These are phyloP conservation scores for Ustilago hordei DNA, from an alignment of 1,284 basidiomycete species.

Conservation along the genomic window DNA sequence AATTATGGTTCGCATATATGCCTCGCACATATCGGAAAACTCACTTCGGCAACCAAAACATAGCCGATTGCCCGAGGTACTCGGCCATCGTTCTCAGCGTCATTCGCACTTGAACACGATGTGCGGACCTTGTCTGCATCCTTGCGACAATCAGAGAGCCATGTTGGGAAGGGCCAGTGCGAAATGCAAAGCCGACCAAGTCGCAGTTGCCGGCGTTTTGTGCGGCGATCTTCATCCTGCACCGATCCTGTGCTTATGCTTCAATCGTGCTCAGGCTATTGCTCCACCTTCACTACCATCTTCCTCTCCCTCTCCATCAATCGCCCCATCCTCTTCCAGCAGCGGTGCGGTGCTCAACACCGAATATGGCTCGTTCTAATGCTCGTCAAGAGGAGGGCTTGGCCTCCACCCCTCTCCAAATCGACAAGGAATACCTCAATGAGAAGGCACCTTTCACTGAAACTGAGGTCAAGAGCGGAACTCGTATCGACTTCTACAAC, in stretches of 20 bases:
- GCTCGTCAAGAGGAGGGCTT: conserved; percentile 12
- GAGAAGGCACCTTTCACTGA: conserved; percentile 1
- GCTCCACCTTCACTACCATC: background rate
- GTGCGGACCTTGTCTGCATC: background rate
- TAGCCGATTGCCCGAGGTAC: background rate
- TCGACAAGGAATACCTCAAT: conserved; percentile 4
- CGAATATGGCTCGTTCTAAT: conserved; percentile 13
- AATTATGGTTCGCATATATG: background rate
- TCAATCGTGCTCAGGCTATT: background rate
- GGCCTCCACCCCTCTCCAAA: conserved; percentile 19
- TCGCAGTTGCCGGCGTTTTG: conserved; percentile 2
- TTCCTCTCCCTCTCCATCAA: background rate
- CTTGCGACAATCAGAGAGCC: background rate
- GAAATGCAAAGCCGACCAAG: conserved; percentile 6
- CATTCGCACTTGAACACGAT: background rate
- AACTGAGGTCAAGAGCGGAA: background rate
- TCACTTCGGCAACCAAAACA: background rate
- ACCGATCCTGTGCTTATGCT: background rate
- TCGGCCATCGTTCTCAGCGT: background rate
- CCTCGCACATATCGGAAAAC: background rate
- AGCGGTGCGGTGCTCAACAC: background rate
- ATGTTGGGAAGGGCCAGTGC: background rate
- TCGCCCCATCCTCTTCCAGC: background rate
- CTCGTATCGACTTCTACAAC: background rate
- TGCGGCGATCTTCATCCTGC: background rate